Evolutionary conservation across 148 eudicot species (phyloP).

Genomic region (Agrostemma githago): DNA sequence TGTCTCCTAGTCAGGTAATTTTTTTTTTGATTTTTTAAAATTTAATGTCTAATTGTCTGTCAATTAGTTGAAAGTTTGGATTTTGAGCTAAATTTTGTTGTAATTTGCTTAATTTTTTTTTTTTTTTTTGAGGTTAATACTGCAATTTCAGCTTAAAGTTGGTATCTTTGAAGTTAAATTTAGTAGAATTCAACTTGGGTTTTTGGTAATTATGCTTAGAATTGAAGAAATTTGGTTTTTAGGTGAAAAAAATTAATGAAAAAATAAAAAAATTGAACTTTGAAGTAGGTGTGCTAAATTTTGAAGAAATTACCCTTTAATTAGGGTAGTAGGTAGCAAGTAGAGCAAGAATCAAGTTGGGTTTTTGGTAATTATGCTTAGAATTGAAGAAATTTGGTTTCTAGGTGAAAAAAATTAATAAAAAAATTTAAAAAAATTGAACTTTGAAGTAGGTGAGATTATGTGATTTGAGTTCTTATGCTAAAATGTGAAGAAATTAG

Average conservation of each 20-base stretch:
- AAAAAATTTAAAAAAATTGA: no score
- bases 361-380: background rate
- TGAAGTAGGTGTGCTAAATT: background rate
- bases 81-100: constrained; percentile 13
- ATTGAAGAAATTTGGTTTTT: background rate
- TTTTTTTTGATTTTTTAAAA: background rate
- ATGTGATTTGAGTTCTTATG: background rate
- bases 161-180: constrained; percentile 14
- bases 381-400: background rate
- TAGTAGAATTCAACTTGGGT: background rate
- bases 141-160: constrained; percentile 19
- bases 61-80: background rate
- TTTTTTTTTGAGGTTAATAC: constrained; percentile 8
- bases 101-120: constrained; percentile 8
- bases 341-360: background rate
- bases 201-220: background rate
- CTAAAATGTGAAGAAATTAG: background rate
- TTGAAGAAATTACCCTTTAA: no score
- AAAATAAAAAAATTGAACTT: no score
- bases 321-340: no score
- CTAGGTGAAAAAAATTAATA: background rate
- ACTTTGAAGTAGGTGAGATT: background rate
- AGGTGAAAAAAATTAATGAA: background rate
- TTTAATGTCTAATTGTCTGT: background rate
- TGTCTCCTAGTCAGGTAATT: constrained; percentile 29